These are phyloP conservation scores for Lipomyces sp. DNA, from an alignment of 805 yeast genomes.

Conservation along the genomic window DNA sequence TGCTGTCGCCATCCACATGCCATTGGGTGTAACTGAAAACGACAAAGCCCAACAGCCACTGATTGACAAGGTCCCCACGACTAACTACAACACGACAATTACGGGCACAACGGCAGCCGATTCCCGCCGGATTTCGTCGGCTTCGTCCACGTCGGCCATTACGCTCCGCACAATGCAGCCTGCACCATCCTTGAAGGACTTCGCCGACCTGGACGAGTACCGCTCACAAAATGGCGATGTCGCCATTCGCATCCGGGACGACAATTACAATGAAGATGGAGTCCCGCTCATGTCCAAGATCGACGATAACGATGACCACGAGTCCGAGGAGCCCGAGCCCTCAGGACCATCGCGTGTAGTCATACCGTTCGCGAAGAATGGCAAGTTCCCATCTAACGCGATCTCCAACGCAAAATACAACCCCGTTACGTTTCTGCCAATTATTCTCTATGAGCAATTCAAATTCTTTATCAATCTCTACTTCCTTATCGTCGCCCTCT, in stretches of 20 bases:
- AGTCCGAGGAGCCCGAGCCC: conserved; percentile 28
- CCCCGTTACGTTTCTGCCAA: conserved; percentile 83
- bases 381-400: conserved; percentile 64
- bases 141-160: conserved; percentile 35
- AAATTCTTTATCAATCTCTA: conserved; percentile 94
- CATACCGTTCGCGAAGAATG: conserved; percentile 30
- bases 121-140: conserved; percentile 30
- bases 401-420: conserved; percentile 94
- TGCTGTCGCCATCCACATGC: background rate
- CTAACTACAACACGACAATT: conserved; percentile 1
- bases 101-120: conserved; percentile 9
- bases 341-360: conserved; percentile 33
- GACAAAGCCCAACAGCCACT: background rate
- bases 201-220: conserved; percentile 29
- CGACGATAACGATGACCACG: conserved; percentile 28
- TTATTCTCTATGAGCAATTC: conserved; percentile 91
- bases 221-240: conserved; percentile 29
- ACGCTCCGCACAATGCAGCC: conserved; percentile 35
- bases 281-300: conserved; percentile 37
- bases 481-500: conserved; percentile 88
- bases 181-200: conserved; percentile 35
- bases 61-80: background rate
- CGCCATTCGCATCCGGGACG: conserved; percentile 37
- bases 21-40: background rate
- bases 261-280: conserved; percentile 29